Evolutionary conservation across 257 asterid species (phyloP).

Genomic region (Linaria vulgaris): DNA sequence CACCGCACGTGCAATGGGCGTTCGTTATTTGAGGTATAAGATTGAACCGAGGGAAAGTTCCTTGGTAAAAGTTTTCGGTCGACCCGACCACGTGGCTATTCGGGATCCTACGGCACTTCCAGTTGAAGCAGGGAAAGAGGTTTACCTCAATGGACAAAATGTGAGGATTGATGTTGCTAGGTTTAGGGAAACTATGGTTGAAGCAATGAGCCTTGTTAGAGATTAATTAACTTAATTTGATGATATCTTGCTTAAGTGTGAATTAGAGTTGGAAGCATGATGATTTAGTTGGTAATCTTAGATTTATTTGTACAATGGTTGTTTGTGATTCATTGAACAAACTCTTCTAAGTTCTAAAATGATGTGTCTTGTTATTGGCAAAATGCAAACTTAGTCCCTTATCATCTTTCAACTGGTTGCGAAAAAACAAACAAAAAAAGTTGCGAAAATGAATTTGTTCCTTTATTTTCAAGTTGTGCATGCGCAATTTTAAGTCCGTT

Average conservation of each 20-base stretch:
- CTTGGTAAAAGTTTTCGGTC: conserved; percentile 44
- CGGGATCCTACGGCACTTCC: conserved; percentile 48
- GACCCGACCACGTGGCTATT: conserved; percentile 48
- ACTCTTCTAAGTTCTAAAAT: not conserved
- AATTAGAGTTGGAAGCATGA: not conserved
- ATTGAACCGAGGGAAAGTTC: conserved; percentile 78
- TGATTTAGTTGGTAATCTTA: not conserved
- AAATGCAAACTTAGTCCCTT: too few relatives aligned
- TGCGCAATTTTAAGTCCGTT: too few relatives aligned
- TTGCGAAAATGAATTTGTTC: too few relatives aligned
- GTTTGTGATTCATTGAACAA: not conserved
- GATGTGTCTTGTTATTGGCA: too few relatives aligned
- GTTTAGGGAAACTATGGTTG: conserved; percentile 54
- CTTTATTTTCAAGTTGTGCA: too few relatives aligned
- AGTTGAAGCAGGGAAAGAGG: conserved; percentile 48
- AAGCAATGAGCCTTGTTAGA: conserved; percentile 46
- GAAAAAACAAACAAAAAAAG: too few relatives aligned
- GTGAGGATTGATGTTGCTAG: conserved; percentile 39
- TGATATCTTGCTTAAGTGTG: not conserved
- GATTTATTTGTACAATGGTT: not conserved
- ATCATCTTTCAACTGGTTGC: too few relatives aligned
- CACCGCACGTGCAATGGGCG: conserved; percentile 59
- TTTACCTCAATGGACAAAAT: conserved; percentile 62
- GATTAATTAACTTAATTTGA: conserved; percentile 20
- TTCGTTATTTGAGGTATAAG: conserved; percentile 67